A percentile compares a stretch with the other conserved stretches of the same genome.
Evolutionary conservation across 106 monocot species (phyloP).

Genomic region (Allium cepa): DNA sequence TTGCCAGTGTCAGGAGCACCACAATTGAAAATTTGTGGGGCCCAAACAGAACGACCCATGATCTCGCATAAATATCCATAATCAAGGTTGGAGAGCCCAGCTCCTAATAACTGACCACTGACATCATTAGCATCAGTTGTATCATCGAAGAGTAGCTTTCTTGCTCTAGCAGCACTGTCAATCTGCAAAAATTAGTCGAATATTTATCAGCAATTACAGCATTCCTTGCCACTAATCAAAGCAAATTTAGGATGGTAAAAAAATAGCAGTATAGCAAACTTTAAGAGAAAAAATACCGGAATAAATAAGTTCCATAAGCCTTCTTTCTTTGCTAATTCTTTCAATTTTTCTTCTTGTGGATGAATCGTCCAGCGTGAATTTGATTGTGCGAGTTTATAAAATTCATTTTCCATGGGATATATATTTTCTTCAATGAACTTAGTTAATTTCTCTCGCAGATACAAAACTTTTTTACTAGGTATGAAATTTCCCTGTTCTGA

Average conservation of each 20-base stretch:
- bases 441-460: conserved; percentile 59
- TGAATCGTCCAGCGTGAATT: conserved; percentile 84
- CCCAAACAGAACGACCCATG: conserved; percentile 97
- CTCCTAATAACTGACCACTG: conserved; percentile 57
- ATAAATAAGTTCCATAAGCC: conserved; percentile 97
- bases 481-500: conserved; percentile 52
- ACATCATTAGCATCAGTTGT: conserved; percentile 2
- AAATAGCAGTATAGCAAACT: not conserved
- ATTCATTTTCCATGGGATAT: conserved; percentile 85
- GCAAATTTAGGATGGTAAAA: not conserved
- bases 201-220: too few relatives aligned
- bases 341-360: conserved; percentile 85
- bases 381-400: conserved; percentile 80
- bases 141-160: conserved; percentile 62
- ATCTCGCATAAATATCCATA: conserved; percentile 98
- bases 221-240: not conserved
- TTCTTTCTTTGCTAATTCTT: conserved; percentile 78
- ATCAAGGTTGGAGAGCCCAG: conserved; percentile 92
- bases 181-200: conserved; percentile 32
- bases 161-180: conserved; percentile 94
- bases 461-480: conserved; percentile 63
- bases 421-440: conserved; percentile 84
- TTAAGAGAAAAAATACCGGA: conserved; percentile 73
- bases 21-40: conserved; percentile 96
- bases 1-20: conserved; percentile 96